phyloP scores from a whole-genome alignment of 2,329 filamentous ascomycete genomes.

The Xylariomycetidae sp. region DNA sequence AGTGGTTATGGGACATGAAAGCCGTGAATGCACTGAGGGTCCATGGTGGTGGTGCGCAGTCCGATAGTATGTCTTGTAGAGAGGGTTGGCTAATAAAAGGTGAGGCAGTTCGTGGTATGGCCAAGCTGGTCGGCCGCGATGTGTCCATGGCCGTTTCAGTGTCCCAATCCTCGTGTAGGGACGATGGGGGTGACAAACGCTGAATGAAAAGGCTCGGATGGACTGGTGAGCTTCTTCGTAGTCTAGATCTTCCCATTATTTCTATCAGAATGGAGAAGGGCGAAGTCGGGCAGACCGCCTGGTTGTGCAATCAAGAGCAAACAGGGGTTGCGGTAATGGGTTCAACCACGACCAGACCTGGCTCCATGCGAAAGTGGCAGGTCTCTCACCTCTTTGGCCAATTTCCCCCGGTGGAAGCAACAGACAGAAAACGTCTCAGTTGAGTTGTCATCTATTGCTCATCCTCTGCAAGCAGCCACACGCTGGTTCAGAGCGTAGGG shows the following conservation, averaged over 20 bases:
- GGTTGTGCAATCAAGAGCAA: constrained; percentile 18
- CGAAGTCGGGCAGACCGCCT: constrained; percentile 16
- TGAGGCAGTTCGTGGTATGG: constrained; percentile 35
- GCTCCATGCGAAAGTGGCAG: constrained; percentile 16
- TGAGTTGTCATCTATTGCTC: constrained; percentile 11
- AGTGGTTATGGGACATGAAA: constrained; percentile 95
- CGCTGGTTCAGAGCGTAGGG: constrained; percentile 7
- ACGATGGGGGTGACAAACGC: constrained; percentile 40
- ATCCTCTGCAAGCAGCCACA: constrained; percentile 16
- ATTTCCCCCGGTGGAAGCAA: too few relatives aligned
- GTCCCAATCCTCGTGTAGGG: constrained; percentile 41
- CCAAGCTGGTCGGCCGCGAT: constrained; percentile 47
- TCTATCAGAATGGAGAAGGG: constrained; percentile 11
- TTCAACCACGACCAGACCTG: constrained; percentile 13
- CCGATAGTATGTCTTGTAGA: constrained; percentile 81
- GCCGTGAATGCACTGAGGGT: constrained; percentile 92
- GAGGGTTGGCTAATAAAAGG: constrained; percentile 54
- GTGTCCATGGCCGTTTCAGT: constrained; percentile 39
- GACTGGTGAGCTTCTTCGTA: constrained; percentile 39
- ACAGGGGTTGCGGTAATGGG: constrained; percentile 17
- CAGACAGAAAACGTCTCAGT: too few relatives aligned
- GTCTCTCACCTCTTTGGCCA: constrained; percentile 9
- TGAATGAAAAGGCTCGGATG: constrained; percentile 36
- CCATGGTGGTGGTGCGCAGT: constrained; percentile 81
- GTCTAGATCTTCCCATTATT: constrained; percentile 44